A percentile compares a stretch with the other conserved stretches of the same genome.
These are phyloP conservation scores for Bassia scoparia DNA, from an alignment of 148 eudicot genomes.

Conservation along the genomic window DNA sequence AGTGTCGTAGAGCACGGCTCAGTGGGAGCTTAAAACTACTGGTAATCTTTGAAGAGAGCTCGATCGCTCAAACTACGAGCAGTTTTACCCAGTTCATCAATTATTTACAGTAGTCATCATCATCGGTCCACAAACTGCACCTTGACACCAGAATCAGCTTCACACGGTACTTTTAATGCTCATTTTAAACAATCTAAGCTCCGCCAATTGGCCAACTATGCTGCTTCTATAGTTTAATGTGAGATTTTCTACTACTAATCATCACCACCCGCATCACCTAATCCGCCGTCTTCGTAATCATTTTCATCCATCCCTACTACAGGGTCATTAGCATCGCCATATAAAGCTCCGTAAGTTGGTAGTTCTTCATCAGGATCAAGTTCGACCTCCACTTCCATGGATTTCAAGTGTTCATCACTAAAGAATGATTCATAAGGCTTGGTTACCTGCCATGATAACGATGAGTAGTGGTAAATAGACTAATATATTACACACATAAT, in stretches of 20 bases:
- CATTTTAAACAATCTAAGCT: neutral
- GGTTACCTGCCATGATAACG: conserved; percentile 48
- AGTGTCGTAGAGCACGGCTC: too few relatives aligned
- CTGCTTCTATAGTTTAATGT: neutral
- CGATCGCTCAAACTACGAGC: neutral
- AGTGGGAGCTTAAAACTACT: too few relatives aligned
- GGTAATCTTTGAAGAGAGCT: too few relatives aligned
- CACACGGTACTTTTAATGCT: neutral
- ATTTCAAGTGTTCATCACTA: conserved; percentile 48
- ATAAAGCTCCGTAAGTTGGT: conserved; percentile 21
- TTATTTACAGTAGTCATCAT: neutral
- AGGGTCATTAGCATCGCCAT: conserved; percentile 30
- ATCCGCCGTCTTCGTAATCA: conserved; percentile 41
- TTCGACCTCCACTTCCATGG: conserved; percentile 37
- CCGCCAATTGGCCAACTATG: neutral
- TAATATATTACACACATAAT: neutral
- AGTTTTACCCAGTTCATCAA: neutral
- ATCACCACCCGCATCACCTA: conserved; percentile 46
- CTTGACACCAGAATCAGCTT: conserved; percentile 1
- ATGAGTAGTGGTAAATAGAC: neutral
- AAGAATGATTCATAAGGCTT: conserved; percentile 75
- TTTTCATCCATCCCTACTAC: conserved; percentile 33
- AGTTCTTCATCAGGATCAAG: conserved; percentile 24
- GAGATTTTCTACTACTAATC: conserved; percentile 41
- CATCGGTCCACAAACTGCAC: neutral